Evolutionary conservation across 805 yeast genomes (phyloP).

Genomic region (Suhomyces emberorum): DNA sequence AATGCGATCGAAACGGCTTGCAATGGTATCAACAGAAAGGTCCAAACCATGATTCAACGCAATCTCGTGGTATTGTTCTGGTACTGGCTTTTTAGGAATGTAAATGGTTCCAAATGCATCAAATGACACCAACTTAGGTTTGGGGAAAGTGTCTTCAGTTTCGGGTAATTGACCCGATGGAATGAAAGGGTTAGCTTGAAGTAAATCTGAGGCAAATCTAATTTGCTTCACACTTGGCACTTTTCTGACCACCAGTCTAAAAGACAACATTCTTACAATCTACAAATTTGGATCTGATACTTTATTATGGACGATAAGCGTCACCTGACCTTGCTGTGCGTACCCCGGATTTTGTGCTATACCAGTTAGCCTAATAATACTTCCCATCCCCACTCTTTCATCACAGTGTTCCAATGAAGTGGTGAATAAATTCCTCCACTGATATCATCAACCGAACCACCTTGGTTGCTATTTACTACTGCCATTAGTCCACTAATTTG

Average conservation of each 20-base stretch:
- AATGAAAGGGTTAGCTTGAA: slow-evolving; percentile 23
- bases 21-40: slow-evolving; percentile 23
- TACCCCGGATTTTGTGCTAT: not conserved
- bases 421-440: slow-evolving; percentile 44
- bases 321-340: too few relatives aligned
- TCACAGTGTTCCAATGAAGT: slow-evolving; percentile 65
- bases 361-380: slow-evolving; percentile 47
- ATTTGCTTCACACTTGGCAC: not conserved
- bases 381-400: slow-evolving; percentile 79
- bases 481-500: slow-evolving; percentile 42
- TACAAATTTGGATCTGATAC: too few relatives aligned
- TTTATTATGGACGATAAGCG: too few relatives aligned
- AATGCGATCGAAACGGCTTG: slow-evolving; percentile 23
- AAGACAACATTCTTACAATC: too few relatives aligned
- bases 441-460: slow-evolving; percentile 29
- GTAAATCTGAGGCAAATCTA: slow-evolving; percentile 1
- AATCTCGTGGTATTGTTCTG: slow-evolving; percentile 50
- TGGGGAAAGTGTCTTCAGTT: slow-evolving; percentile 17
- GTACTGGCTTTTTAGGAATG: slow-evolving; percentile 51
- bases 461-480: slow-evolving; percentile 30
- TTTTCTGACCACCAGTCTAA: too few relatives aligned
- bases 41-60: slow-evolving; percentile 45
- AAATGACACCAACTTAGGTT: slow-evolving; percentile 53
- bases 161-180: slow-evolving; percentile 18
- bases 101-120: slow-evolving; percentile 71